phyloP scores from a whole-genome alignment of 305 asterid genomes.

The Fraxinus baroniana region DNA sequence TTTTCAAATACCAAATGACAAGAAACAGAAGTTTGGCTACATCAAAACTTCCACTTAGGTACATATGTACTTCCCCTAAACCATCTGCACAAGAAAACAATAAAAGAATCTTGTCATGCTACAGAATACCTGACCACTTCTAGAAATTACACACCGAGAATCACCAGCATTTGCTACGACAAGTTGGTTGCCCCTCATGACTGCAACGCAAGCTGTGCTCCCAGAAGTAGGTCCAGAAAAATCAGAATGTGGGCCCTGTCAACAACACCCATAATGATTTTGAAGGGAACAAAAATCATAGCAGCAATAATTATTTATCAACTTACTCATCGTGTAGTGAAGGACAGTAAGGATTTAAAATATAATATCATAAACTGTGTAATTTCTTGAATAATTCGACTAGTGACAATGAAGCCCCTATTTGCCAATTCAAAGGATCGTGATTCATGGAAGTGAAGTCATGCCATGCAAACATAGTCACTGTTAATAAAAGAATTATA shows the following conservation, averaged over 20 bases:
- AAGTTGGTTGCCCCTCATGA: constrained; percentile 72
- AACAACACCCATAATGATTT: not conserved
- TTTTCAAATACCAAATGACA: not conserved
- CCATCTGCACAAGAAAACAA: not conserved
- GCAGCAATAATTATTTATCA: not conserved
- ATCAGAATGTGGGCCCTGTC: constrained; percentile 94
- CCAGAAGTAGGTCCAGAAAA: constrained; percentile 93
- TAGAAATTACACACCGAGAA: constrained; percentile 94
- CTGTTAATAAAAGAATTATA: not conserved
- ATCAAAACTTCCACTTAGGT: not conserved
- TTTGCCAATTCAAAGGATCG: not conserved
- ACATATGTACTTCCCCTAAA: not conserved
- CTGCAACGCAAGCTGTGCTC: constrained; percentile 87
- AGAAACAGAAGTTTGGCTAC: not conserved
- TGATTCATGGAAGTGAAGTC: not conserved
- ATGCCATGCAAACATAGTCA: not conserved
- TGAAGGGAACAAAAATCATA: not conserved
- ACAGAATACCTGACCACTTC: constrained; percentile 81
- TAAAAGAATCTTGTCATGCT: not conserved
- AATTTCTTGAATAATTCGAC: not conserved
- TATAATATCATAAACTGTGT: not conserved
- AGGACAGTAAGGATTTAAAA: not conserved
- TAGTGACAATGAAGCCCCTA: not conserved
- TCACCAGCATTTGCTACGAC: constrained; percentile 95
- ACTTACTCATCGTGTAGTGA: not conserved